Evolutionary conservation across 2,329 filamentous ascomycete genomes (phyloP), one percentile per base, ranked within the genome.

Genomic region (Fusarium mexicanum): DNA sequence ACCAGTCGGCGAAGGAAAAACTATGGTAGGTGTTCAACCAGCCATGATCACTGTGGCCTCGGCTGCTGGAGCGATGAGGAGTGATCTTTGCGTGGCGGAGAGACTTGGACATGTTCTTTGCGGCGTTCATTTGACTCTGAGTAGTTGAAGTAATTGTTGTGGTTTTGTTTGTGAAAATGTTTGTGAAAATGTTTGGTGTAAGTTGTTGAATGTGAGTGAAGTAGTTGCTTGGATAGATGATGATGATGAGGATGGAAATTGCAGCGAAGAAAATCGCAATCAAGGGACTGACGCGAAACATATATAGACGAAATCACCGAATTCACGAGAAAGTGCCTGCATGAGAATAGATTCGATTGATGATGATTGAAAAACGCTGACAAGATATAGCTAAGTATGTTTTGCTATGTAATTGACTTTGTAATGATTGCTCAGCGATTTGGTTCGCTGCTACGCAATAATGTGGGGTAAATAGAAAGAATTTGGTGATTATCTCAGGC

Each of bases 1-100:
- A 91, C 87, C 87, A 90, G 79, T 88, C 87, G 47, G 93, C 93
- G 82, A 97, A 97, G 78, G 89, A 92, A 86, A 97, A 97, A 72
- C 92, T 94, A 85, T 97, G 94, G 84, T 93, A 96, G 13, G 92
- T 92, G 84, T 96, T 93, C 14, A 97, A 89, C 94, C 94, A 97
- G 82, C 93, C 94, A 81, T 97, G 93, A 81, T 97, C 90, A 41
- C 90, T 89, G 82, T 95, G 92, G 38, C 94, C 94, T 59, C 95
- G 89, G 50, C 89, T 86, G 67, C 87, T 86, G 76, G 93, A 96
- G 67, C 89, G 90, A 73, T 95, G 93, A 61, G 92, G 92, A 43
- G 89, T 89, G 84, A 97, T 92, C 78, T 93, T 93, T 77, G 91
- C 91, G 82, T 92, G 88, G 43, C 86, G 83, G 69, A 93, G 89